phyloP scores from a whole-genome alignment of 345 rosid species.

The Rhodomyrtus tomentosa region DNA sequence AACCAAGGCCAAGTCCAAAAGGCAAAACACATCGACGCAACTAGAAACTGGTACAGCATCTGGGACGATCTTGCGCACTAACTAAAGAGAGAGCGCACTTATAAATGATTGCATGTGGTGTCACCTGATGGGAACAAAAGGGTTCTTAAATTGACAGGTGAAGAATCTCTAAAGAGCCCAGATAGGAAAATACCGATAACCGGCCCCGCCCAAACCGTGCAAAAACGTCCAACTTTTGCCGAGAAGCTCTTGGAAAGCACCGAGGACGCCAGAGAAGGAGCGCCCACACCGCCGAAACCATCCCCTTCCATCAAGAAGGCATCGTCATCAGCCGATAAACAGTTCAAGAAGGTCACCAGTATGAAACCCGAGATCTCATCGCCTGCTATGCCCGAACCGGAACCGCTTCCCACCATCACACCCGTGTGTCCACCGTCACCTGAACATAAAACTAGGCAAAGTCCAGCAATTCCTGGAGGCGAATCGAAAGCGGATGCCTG shows the following conservation, averaged over 20 bases:
- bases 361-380: background rate
- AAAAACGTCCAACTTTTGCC: background rate
- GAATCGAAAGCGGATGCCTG: slow-evolving; percentile 37
- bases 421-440: slow-evolving; percentile 4
- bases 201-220: background rate
- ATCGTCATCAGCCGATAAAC: slow-evolving; percentile 14
- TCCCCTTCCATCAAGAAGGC: slow-evolving; percentile 14
- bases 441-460: background rate
- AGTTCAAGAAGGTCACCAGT: background rate
- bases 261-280: background rate
- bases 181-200: background rate
- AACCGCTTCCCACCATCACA: slow-evolving; percentile 1
- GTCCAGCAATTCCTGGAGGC: slow-evolving; percentile 4
- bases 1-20: slow-evolving; percentile 16
- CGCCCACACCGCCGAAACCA: background rate
- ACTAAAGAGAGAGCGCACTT: background rate
- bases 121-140: background rate
- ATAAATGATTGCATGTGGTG: background rate
- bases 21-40: background rate
- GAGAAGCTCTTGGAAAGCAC: background rate
- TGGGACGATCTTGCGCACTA: slow-evolving; percentile 5
- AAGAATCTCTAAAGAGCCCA: background rate
- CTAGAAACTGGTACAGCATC: slow-evolving; percentile 2
- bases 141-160: background rate
- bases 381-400: slow-evolving; percentile 15